Evolutionary conservation across 192 early-diverging fungal genomes (phyloP).

Genomic region (Coemansia guatemalensis): DNA sequence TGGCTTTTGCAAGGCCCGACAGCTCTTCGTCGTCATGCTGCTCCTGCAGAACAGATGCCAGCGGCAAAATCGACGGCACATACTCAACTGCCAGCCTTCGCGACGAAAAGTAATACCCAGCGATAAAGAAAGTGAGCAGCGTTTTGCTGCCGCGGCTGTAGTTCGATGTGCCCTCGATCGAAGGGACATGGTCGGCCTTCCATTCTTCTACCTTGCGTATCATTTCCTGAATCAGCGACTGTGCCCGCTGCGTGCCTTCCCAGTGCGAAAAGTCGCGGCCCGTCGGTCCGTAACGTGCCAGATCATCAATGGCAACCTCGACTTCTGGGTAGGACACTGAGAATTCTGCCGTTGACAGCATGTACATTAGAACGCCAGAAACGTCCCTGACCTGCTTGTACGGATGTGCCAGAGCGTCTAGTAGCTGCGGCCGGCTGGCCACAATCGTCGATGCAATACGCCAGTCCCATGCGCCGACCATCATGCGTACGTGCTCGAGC

Average conservation of each 20-base stretch:
- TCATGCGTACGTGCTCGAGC: constrained; percentile 62
- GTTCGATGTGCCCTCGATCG: constrained; percentile 47
- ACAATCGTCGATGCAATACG: constrained; percentile 55
- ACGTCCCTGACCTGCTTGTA: constrained; percentile 90
- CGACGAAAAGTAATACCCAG: constrained; percentile 28
- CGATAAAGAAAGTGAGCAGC: constrained; percentile 30
- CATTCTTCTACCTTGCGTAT: constrained; percentile 19
- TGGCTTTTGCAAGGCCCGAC: constrained; percentile 22
- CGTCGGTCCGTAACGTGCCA: constrained; percentile 40
- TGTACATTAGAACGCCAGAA: constrained; percentile 71
- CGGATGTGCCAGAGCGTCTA: constrained; percentile 65
- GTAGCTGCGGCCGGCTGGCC: constrained; percentile 30
- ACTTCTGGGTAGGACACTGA: constrained; percentile 59
- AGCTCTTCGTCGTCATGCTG: constrained; percentile 50
- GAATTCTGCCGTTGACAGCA: constrained; percentile 61
- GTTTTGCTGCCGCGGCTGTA: constrained; percentile 54
- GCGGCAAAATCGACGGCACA: constrained; percentile 26
- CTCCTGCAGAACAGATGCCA: constrained; percentile 43
- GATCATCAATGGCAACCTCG: constrained; percentile 35
- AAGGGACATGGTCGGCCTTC: constrained; percentile 43
- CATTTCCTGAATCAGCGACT: constrained; percentile 30
- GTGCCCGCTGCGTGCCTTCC: constrained; percentile 34
- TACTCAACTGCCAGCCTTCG: constrained; percentile 35
- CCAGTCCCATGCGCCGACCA: constrained; percentile 73
- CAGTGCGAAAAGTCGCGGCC: constrained; percentile 53